These are phyloP conservation scores for Trametes hirsuta DNA, from an alignment of 1,284 basidiomycete genomes.

Conservation along the genomic window DNA sequence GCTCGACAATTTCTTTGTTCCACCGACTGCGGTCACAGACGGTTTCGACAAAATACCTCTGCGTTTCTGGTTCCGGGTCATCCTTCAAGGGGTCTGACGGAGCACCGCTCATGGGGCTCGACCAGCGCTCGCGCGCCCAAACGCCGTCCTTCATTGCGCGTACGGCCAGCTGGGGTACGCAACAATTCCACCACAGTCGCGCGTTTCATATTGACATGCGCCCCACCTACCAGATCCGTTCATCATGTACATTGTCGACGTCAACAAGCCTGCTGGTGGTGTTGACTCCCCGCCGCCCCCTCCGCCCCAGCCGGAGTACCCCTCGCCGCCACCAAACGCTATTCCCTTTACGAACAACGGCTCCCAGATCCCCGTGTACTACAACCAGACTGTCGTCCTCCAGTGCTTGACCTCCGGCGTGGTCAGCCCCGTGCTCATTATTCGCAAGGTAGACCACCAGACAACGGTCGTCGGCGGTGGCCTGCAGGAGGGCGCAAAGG, in stretches of 20 bases:
- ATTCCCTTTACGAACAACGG: slow-evolving; percentile 81
- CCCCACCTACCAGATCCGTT: slow-evolving; percentile 72
- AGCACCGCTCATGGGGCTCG: slow-evolving; percentile 78
- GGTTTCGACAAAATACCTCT: slow-evolving; percentile 94
- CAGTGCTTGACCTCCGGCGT: slow-evolving; percentile 95
- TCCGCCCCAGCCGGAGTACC: slow-evolving; percentile 82
- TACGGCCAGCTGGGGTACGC: slow-evolving; percentile 82
- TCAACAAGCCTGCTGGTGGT: slow-evolving; percentile 76
- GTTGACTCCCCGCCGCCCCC: slow-evolving; percentile 78
- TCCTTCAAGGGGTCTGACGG: slow-evolving; percentile 92
- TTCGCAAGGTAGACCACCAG: slow-evolving; percentile 91
- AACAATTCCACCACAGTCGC: slow-evolving; percentile 5
- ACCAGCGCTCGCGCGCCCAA: slow-evolving; percentile 68
- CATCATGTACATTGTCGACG: slow-evolving; percentile 93
- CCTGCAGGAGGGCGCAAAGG: slow-evolving; percentile 79
- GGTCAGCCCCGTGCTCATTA: slow-evolving; percentile 90
- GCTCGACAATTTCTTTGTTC: slow-evolving; percentile 93
- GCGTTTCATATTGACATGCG: slow-evolving; percentile 22
- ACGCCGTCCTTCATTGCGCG: slow-evolving; percentile 86
- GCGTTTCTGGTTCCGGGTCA: slow-evolving; percentile 88
- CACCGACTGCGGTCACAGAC: slow-evolving; percentile 93
- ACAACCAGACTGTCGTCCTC: slow-evolving; percentile 94
- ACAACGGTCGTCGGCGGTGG: slow-evolving; percentile 90
- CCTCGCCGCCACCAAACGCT: slow-evolving; percentile 87
- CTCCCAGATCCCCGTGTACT: slow-evolving; percentile 85